Conservation (phyloP, 164 flowering plant genomes). For the Cinnamomum chago region DNA sequence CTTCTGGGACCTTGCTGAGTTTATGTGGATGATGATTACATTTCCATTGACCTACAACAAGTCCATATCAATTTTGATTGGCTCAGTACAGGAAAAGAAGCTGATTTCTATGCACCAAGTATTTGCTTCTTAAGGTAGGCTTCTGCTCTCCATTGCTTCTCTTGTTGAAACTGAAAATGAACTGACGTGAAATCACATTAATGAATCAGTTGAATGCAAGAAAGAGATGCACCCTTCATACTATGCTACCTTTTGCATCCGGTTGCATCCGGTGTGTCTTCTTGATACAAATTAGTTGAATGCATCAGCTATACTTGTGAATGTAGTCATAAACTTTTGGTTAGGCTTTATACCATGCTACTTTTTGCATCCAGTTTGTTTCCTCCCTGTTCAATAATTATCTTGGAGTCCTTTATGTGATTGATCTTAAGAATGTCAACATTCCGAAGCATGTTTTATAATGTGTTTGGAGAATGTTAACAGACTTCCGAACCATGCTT, state of each 20-base stretch:
- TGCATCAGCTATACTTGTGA: neutral
- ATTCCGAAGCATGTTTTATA: neutral
- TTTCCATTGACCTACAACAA: neutral
- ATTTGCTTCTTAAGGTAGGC: slow-evolving; percentile 6
- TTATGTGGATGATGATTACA: neutral
- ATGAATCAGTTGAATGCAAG: slow-evolving; percentile 9
- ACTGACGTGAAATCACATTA: slow-evolving; percentile 1
- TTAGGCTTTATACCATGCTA: neutral
- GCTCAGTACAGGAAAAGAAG: neutral
- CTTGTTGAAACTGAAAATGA: neutral
- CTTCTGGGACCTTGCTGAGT: slow-evolving; percentile 8
- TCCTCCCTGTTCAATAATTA: neutral
- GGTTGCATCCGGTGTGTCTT: neutral
- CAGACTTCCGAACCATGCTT: neutral
- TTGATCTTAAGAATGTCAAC: neutral
- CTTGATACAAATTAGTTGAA: too few relatives aligned
- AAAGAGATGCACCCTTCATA: neutral
- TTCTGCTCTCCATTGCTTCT: slow-evolving; percentile 4
- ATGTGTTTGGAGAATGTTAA: neutral
- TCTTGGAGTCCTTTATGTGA: neutral
- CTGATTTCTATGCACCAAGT: neutral
- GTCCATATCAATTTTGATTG: neutral
- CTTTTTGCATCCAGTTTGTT: neutral
- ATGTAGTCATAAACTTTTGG: neutral
- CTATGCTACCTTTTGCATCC: neutral